Evolutionary conservation across 805 yeast genomes (phyloP).

Genomic region (Candida methanosorbosa): DNA sequence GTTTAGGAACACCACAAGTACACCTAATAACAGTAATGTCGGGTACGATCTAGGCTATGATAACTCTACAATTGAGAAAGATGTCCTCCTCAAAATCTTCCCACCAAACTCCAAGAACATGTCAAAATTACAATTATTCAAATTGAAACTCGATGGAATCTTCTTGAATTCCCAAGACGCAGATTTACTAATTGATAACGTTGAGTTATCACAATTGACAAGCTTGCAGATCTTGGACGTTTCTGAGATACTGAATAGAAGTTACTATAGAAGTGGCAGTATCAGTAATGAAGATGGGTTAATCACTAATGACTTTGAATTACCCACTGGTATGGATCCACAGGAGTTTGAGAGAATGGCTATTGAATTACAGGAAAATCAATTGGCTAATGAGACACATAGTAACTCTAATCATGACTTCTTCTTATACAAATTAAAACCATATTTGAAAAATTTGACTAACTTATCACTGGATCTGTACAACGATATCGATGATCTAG

Average conservation of each 20-base stretch:
- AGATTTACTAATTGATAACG: constrained; percentile 2
- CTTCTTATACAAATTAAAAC: constrained; percentile 6
- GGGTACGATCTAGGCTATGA: constrained; percentile 1
- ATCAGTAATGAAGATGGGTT: neutral
- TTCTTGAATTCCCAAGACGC: constrained; percentile 9
- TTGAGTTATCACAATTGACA: constrained; percentile 9
- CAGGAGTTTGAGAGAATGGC: constrained; percentile 7
- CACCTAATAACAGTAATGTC: constrained; percentile 1
- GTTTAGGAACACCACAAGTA: constrained; percentile 2
- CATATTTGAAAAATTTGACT: constrained; percentile 6
- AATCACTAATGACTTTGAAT: constrained; percentile 5
- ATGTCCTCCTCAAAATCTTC: neutral
- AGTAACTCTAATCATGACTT: neutral
- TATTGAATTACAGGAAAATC: constrained; percentile 1
- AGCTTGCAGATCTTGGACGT: constrained; percentile 11
- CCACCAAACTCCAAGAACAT: neutral
- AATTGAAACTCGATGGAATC: constrained; percentile 10
- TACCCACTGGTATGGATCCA: constrained; percentile 7
- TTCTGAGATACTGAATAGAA: constrained; percentile 8
- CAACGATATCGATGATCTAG: constrained; percentile 9
- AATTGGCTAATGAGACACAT: neutral
- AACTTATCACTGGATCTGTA: constrained; percentile 12
- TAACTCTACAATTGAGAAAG: neutral
- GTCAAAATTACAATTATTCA: constrained; percentile 6
- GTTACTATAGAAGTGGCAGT: too few species aligned